phyloP scores from a whole-genome alignment of 768 basidiomycete species.

The Russula compacta region DNA sequence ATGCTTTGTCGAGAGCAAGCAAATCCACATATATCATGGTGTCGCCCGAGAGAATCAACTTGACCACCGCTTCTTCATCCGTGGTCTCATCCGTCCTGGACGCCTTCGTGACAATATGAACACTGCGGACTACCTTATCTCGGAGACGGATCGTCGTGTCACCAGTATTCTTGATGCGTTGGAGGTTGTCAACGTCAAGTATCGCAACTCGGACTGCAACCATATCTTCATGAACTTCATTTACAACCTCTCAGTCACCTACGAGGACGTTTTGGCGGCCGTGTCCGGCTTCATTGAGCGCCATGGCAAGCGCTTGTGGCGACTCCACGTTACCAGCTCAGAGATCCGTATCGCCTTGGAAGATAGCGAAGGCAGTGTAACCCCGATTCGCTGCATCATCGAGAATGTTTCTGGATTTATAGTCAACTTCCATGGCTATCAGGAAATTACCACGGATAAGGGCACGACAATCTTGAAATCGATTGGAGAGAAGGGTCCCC shows the following conservation, averaged over 20 bases:
- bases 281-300: conserved; percentile 99
- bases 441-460: conserved; percentile 94
- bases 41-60: conserved; percentile 93
- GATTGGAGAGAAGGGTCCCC: conserved; percentile 93
- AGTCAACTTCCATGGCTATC: conserved; percentile 96
- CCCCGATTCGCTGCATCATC: conserved; percentile 94
- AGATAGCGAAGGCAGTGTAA: conserved; percentile 89
- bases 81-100: conserved; percentile 92
- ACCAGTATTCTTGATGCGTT: conserved; percentile 90
- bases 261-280: conserved; percentile 93
- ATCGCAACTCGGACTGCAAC: conserved; percentile 93
- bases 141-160: conserved; percentile 94
- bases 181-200: conserved; percentile 83
- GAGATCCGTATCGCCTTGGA: conserved; percentile 95
- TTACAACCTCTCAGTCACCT: conserved; percentile 90
- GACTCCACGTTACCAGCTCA: conserved; percentile 93
- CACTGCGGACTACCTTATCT: conserved; percentile 95
- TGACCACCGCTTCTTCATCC: conserved; percentile 97
- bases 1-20: conserved; percentile 93
- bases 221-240: conserved; percentile 99
- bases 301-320: conserved; percentile 97
- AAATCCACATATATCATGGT: conserved; percentile 96
- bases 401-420: conserved; percentile 99
- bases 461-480: conserved; percentile 95
- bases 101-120: conserved; percentile 88